phyloP scores from a whole-genome alignment of 2,329 filamentous ascomycete genomes.

The Daldinia eschscholtzii region DNA sequence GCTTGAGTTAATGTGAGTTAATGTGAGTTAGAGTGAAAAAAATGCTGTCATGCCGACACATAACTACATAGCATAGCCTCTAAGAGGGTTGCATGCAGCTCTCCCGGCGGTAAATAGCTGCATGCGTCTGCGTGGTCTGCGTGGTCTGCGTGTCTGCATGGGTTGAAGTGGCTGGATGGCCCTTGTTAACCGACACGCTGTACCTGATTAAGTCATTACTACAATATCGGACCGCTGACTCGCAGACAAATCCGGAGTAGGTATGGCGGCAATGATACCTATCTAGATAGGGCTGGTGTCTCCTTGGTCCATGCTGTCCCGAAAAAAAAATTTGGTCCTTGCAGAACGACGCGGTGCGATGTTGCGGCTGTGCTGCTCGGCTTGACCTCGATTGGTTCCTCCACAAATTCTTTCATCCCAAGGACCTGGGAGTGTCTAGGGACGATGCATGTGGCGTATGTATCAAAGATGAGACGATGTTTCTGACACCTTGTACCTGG shows the following conservation, averaged over 20 bases:
- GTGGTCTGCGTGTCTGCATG: constrained; percentile 13
- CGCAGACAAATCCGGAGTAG: constrained; percentile 37
- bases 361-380: constrained; percentile 42
- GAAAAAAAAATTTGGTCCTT: constrained; percentile 31
- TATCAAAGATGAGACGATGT: constrained; percentile 37
- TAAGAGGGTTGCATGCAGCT: constrained; percentile 33
- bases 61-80: constrained; percentile 30
- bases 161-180: constrained; percentile 28
- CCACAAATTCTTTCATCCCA: constrained; percentile 39
- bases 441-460: constrained; percentile 44
- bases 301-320: constrained; percentile 30
- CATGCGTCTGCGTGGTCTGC: constrained; percentile 17
- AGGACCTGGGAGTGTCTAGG: constrained; percentile 41
- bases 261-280: constrained; percentile 26
- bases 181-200: constrained; percentile 20
- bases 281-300: constrained; percentile 39
- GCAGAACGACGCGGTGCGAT: constrained; percentile 28
- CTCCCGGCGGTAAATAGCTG: constrained; percentile 26
- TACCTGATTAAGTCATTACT: constrained; percentile 19
- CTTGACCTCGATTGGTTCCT: constrained; percentile 44
- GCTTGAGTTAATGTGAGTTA: constrained; percentile 9
- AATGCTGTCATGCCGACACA: constrained; percentile 20
- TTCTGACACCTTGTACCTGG: constrained; percentile 34
- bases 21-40: constrained; percentile 4
- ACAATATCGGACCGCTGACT: constrained; percentile 41